phyloP scores from a whole-genome alignment of 164 flowering plant genomes.

The Macadamia integrifolia region DNA sequence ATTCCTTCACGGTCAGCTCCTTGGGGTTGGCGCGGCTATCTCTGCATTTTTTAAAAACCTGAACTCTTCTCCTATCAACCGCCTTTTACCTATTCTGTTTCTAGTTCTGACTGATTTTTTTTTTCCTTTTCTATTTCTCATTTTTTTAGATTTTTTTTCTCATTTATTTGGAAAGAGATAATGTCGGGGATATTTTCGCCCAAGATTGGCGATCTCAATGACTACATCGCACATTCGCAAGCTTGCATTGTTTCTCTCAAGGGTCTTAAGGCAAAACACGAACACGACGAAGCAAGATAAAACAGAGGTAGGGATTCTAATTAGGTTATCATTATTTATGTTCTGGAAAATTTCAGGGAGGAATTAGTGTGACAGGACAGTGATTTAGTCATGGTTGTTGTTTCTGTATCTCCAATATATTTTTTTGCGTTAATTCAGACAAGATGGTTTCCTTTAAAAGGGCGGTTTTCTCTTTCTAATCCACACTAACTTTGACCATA shows the following conservation, averaged over 20 bases:
- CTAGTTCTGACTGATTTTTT: not conserved
- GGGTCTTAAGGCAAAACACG: slow-evolving; percentile 26
- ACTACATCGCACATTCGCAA: slow-evolving; percentile 92
- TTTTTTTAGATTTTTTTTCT: not conserved
- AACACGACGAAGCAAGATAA: slow-evolving; percentile 29
- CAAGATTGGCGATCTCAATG: slow-evolving; percentile 78
- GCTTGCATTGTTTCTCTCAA: slow-evolving; percentile 77
- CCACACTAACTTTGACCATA: too few relatives aligned
- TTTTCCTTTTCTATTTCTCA: not conserved
- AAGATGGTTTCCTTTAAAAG: too few relatives aligned
- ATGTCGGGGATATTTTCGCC: slow-evolving; percentile 95
- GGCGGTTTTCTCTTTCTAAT: too few relatives aligned
- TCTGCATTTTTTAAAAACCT: too few relatives aligned
- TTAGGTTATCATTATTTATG: too few relatives aligned
- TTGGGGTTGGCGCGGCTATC: too few relatives aligned
- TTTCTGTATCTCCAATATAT: not conserved
- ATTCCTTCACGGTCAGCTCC: too few relatives aligned
- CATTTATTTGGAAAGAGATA: too few relatives aligned
- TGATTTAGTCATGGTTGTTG: not conserved
- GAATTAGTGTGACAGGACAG: not conserved
- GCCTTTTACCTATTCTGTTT: too few relatives aligned
- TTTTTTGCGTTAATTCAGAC: too few relatives aligned
- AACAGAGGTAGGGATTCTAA: slow-evolving; percentile 17
- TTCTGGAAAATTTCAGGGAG: too few relatives aligned
- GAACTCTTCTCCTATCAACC: too few relatives aligned